phyloP scores from a whole-genome alignment of 805 yeast genomes.

The Candida tallmaniae region DNA sequence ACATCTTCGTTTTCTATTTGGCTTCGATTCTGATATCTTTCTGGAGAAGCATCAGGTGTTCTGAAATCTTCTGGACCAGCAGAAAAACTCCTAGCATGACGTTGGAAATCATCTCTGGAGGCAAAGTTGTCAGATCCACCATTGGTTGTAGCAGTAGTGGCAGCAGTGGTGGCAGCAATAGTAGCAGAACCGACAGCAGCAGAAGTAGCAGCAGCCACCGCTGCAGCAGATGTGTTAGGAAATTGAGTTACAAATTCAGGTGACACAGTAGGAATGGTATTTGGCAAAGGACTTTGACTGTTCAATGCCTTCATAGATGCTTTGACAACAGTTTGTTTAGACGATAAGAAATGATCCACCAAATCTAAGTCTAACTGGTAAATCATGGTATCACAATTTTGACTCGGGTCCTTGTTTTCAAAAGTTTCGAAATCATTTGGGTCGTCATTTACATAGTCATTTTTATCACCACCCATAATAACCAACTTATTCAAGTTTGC shows the following conservation, averaged over 20 bases:
- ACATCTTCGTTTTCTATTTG: not conserved
- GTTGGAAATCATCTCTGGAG: slow-evolving; percentile 11
- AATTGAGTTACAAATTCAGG: too few relatives aligned
- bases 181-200: slow-evolving; percentile 15
- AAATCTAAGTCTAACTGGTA: slow-evolving; percentile 56
- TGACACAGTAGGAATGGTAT: slow-evolving; percentile 2
- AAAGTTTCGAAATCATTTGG: slow-evolving; percentile 48
- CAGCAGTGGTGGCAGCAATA: slow-evolving; percentile 15
- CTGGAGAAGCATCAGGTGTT: slow-evolving; percentile 27
- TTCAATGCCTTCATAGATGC: slow-evolving; percentile 13
- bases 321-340: slow-evolving; percentile 14
- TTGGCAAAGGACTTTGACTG: not conserved
- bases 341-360: slow-evolving; percentile 28
- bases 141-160: slow-evolving; percentile 3
- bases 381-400: slow-evolving; percentile 49
- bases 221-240: too few relatives aligned
- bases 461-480: slow-evolving; percentile 89
- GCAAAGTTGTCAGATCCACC: not conserved
- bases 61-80: slow-evolving; percentile 31
- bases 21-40: too few relatives aligned
- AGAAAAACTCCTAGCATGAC: slow-evolving; percentile 34
- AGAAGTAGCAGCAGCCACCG: not conserved
- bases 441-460: slow-evolving; percentile 55
- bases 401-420: slow-evolving; percentile 44
- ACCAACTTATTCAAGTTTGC: slow-evolving; percentile 63